phyloP scores from a whole-genome alignment of 306 rosid genomes.

The Canavalia gladiata region DNA sequence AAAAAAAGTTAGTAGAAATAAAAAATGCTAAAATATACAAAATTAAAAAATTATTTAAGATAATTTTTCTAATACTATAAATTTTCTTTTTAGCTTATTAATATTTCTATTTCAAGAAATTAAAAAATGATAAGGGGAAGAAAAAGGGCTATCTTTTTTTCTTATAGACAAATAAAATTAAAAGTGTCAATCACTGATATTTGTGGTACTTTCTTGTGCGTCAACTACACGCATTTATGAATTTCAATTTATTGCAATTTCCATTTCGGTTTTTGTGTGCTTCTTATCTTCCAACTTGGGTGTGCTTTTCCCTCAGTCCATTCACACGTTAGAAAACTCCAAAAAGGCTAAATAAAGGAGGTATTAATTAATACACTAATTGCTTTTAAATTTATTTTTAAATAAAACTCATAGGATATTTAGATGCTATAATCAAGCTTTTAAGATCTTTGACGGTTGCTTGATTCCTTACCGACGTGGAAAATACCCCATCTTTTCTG shows the following conservation, averaged over 20 bases:
- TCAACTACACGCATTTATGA: conserved; percentile 39
- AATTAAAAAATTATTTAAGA: too few species aligned
- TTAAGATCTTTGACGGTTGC: conserved; percentile 50
- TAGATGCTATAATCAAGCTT: conserved; percentile 5
- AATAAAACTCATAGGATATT: neutral
- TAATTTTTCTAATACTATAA: neutral
- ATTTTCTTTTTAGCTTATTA: neutral
- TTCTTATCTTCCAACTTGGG: conserved; percentile 33
- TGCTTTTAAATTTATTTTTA: neutral
- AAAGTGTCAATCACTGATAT: neutral
- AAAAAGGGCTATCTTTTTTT: neutral
- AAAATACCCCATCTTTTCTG: conserved; percentile 43
- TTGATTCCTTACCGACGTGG: conserved; percentile 46
- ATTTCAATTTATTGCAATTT: neutral
- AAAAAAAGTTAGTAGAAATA: too few species aligned
- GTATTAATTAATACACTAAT: neutral
- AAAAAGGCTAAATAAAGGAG: conserved; percentile 13
- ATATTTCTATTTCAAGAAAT: neutral
- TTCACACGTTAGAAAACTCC: conserved; percentile 44
- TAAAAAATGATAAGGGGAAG: neutral
- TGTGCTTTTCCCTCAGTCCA: neutral
- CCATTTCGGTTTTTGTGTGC: conserved; percentile 9
- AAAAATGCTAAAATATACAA: too few species aligned
- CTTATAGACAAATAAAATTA: neutral
- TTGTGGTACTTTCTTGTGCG: conserved; percentile 21